Conservation (phyloP, 257 asterid species). For the Solanum etuberosum region DNA sequence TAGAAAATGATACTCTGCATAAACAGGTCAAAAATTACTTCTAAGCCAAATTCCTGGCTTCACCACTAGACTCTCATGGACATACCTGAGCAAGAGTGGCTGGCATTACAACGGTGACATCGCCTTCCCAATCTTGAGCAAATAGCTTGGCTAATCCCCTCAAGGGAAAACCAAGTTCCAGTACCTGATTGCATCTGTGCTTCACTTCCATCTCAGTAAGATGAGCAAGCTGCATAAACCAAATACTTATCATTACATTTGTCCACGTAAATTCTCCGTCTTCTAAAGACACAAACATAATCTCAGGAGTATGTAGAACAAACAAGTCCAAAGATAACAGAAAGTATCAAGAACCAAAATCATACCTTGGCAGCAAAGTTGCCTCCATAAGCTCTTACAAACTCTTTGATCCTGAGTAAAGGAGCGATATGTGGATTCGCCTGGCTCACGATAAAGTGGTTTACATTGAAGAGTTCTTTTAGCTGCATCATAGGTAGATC, state of each 20-base stretch:
- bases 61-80: not conserved
- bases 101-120: constrained; percentile 92
- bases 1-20: not conserved
- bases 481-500: constrained; percentile 96
- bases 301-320: not conserved
- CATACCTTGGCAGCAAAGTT: constrained; percentile 89
- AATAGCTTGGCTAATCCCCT: constrained; percentile 87
- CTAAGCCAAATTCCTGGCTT: not conserved
- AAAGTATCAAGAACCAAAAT: not conserved
- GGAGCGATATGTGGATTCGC: constrained; percentile 98
- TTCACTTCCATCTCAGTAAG: constrained; percentile 95
- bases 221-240: constrained; percentile 61
- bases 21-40: not conserved
- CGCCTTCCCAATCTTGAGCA: constrained; percentile 99
- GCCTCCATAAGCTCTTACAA: constrained; percentile 86
- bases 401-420: constrained; percentile 74
- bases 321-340: not conserved
- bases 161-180: constrained; percentile 87
- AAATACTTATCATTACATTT: not conserved
- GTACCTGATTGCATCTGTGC: constrained; percentile 77
- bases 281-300: not conserved
- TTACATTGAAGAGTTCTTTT: constrained; percentile 94
- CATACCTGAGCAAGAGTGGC: constrained; percentile 92
- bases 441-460: constrained; percentile 93
- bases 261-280: not conserved